Evolutionary conservation across 768 basidiomycete species (phyloP).

Genomic region (Mycena maculata): DNA sequence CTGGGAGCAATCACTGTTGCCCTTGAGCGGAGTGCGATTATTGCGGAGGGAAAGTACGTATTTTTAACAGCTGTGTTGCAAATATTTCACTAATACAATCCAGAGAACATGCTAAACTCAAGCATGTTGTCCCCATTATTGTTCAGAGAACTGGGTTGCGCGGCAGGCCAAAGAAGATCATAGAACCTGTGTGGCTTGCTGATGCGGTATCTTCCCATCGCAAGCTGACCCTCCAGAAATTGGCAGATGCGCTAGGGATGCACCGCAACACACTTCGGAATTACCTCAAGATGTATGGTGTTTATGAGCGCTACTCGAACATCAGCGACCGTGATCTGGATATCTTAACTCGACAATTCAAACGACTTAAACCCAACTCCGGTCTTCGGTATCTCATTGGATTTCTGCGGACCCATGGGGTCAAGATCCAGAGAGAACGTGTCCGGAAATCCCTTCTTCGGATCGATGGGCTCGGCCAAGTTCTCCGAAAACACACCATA

Average conservation of each 20-base stretch:
- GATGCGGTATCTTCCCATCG: slow-evolving; percentile 27
- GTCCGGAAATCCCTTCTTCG: slow-evolving; percentile 32
- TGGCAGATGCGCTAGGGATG: slow-evolving; percentile 31
- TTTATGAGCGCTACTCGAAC: slow-evolving; percentile 29
- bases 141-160: not conserved
- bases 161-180: slow-evolving; percentile 33
- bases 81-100: not conserved
- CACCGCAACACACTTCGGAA: slow-evolving; percentile 36
- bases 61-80: no score
- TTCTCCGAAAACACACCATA: slow-evolving; percentile 35
- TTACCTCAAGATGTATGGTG: slow-evolving; percentile 27
- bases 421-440: slow-evolving; percentile 36
- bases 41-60: slow-evolving; percentile 7
- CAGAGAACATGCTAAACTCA: slow-evolving; percentile 14
- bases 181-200: slow-evolving; percentile 30
- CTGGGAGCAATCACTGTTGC: not conserved
- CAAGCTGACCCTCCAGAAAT: slow-evolving; percentile 25
- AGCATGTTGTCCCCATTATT: not conserved
- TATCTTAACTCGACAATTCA: slow-evolving; percentile 27
- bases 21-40: not conserved
- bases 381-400: slow-evolving; percentile 42
- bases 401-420: slow-evolving; percentile 34
- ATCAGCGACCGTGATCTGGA: slow-evolving; percentile 37
- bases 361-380: slow-evolving; percentile 34
- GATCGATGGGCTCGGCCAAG: no score